A percentile compares a stretch with the other conserved stretches of the same genome.
Conservation (phyloP, 2,329 filamentous ascomycete genomes). For the Huntiella moniliformis region DNA sequence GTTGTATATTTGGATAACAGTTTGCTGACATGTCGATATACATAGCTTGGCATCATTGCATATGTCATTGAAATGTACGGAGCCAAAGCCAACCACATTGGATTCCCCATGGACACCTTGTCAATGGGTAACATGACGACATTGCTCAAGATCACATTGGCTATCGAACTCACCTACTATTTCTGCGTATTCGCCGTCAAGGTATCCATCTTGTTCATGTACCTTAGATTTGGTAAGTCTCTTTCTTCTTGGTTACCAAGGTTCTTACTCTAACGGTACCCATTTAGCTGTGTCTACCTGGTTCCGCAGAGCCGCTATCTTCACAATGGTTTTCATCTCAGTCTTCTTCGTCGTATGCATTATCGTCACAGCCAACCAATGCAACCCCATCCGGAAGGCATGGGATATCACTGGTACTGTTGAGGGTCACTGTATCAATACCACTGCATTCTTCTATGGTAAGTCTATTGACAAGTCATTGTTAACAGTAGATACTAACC, state of each 20-base stretch:
- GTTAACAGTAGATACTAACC: background rate
- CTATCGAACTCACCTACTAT: conserved; percentile 25
- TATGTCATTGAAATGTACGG: conserved; percentile 14
- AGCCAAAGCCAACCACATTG: conserved; percentile 14
- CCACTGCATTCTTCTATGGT: conserved; percentile 25
- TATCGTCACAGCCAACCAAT: conserved; percentile 23
- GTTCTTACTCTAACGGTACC: background rate
- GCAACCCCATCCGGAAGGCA: conserved; percentile 22
- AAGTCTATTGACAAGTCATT: conserved; percentile 7
- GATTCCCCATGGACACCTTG: conserved; percentile 12
- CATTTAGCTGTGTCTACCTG: conserved; percentile 6
- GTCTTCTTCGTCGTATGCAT: conserved; percentile 24
- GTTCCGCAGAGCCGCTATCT: conserved; percentile 14
- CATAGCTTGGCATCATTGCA: conserved; percentile 7
- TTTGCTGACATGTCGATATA: background rate
- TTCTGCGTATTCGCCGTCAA: conserved; percentile 23
- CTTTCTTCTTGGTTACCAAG: background rate
- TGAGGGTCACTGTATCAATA: conserved; percentile 22
- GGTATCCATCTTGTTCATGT: conserved; percentile 26
- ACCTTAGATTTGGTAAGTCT: conserved; percentile 24
- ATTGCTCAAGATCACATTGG: conserved; percentile 16
- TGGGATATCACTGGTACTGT: conserved; percentile 22
- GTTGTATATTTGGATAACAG: background rate
- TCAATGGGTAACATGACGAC: conserved; percentile 13
- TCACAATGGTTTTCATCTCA: conserved; percentile 21